Conservation (phyloP, 2,329 filamentous ascomycete genomes). For the Lachnellula occidentalis region DNA sequence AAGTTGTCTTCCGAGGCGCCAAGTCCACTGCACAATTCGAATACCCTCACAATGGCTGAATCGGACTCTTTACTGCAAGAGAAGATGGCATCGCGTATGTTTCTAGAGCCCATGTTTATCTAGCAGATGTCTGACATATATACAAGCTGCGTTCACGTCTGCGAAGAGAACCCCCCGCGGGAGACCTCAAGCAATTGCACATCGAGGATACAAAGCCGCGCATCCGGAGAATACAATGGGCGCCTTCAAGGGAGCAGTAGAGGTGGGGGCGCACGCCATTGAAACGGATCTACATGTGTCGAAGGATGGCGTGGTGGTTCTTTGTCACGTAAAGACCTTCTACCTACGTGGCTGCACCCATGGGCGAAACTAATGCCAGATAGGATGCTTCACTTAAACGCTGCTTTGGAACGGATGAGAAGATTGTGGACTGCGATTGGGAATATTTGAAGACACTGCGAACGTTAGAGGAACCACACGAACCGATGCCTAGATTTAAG, state of each 20-base stretch:
- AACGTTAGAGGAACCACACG: conserved; percentile 61
- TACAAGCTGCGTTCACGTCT: conserved; percentile 23
- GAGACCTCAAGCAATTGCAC: conserved; percentile 66
- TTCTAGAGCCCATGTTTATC: not conserved
- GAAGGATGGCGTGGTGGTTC: conserved; percentile 74
- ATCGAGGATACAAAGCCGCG: conserved; percentile 71
- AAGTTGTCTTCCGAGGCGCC: not conserved
- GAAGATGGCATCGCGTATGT: conserved; percentile 14
- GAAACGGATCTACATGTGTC: conserved; percentile 87
- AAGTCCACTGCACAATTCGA: not conserved
- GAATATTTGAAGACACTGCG: conserved; percentile 61
- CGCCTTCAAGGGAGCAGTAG: conserved; percentile 68
- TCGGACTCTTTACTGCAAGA: conserved; percentile 8
- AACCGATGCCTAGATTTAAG: conserved; percentile 65
- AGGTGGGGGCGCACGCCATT: conserved; percentile 70
- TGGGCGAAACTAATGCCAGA: conserved; percentile 7
- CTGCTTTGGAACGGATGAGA: conserved; percentile 71
- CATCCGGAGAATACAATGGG: conserved; percentile 84
- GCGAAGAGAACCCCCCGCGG: conserved; percentile 20
- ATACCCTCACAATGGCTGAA: conserved; percentile 12
- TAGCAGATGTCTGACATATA: conserved; percentile 1
- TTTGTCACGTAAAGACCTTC: conserved; percentile 61
- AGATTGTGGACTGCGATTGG: conserved; percentile 73
- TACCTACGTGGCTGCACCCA: conserved; percentile 4
- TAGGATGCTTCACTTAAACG: conserved; percentile 72